Evolutionary conservation across 768 basidiomycete genomes (phyloP), one percentile per base, ranked within the genome.

Genomic region (Hysterangium stoloniferum): DNA sequence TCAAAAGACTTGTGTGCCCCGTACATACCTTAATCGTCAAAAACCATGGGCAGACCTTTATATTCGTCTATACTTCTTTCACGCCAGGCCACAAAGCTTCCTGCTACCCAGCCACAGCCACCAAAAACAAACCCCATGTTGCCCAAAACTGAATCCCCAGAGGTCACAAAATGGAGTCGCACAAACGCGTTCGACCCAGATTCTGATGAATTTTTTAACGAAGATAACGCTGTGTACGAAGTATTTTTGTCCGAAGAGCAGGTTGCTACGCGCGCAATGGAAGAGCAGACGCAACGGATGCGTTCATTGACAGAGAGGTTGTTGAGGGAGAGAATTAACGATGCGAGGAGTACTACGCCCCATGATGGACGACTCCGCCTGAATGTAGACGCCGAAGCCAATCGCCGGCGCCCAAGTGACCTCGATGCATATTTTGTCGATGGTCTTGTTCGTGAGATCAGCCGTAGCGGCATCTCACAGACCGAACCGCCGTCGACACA

Each of bases 151-250:
- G 74, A 77, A 55, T 48, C 56, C 41, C 19, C 53, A 38, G 20
- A 53, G 15, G 79, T 69, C 71, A 71, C 78, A 62, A 78, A 67
- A 62, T 87, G 84, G 83, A 76, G 79, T 50, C 65, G 70, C 54
- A 72, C 70, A 65, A 83, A 84, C 61, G 70, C 76, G 8, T 87
- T 87, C 63, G 84, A 87, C 64, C 85, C 85, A 4, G 85, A 87
- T 64, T 80, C 83, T n/a, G 83, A 86, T 58, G 84, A 84, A 56
- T 86, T 86, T 61, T 82, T 83, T 60, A 68, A 66, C 52, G 67
- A 66, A 47, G 80, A 80, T 29, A 73, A 81, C 53, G 66, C 68
- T 11, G 73, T 73, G 42, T 80, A 78, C 64, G 85, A 87, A 72
- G 78, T 76, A 55, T 81, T 84, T 64, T 56, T 83, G 60, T 72